Percentiles rank a stretch among this genome's conserved stretches.
phyloP scores from a whole-genome alignment of 1,284 basidiomycete genomes.

The Leucocoprinus gongylophorus region DNA sequence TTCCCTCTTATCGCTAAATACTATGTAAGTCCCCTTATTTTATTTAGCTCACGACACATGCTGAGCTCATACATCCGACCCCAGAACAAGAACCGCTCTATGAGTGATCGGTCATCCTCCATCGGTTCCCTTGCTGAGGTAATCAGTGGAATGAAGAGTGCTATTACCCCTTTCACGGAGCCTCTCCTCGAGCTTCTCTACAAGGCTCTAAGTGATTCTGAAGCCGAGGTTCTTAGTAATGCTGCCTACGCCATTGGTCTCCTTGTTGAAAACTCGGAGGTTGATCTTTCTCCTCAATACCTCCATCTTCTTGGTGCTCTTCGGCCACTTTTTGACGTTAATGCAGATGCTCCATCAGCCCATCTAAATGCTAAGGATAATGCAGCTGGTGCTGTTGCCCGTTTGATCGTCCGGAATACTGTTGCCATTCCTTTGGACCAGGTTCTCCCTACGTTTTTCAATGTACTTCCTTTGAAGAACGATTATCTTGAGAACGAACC shows the following conservation, averaged over 20 bases:
- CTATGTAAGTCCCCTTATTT: conserved; percentile 58
- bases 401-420: conserved; percentile 82
- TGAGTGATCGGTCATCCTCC: conserved; percentile 89
- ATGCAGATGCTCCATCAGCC: conserved; percentile 53
- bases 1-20: conserved; percentile 89
- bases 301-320: conserved; percentile 73
- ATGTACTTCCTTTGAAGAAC: conserved; percentile 80
- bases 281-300: conserved; percentile 84
- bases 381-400: conserved; percentile 86
- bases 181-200: conserved; percentile 82
- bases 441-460: conserved; percentile 81
- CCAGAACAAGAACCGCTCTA: conserved; percentile 78
- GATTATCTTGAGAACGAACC: conserved; percentile 89
- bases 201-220: conserved; percentile 76
- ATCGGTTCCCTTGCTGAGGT: conserved; percentile 96
- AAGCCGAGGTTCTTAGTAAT: conserved; percentile 92
- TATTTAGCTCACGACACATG: background rate
- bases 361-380: conserved; percentile 90
- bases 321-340: conserved; percentile 74
- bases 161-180: conserved; percentile 83
- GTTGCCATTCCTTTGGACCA: conserved; percentile 84
- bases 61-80: conserved; percentile 13
- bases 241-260: conserved; percentile 94
- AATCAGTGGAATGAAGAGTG: conserved; percentile 85
- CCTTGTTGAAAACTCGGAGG: conserved; percentile 81